Evolutionary conservation across 805 yeast genomes (phyloP), one percentile per base, ranked within the genome.

Genomic region (Grigorovia transvaalensis): DNA sequence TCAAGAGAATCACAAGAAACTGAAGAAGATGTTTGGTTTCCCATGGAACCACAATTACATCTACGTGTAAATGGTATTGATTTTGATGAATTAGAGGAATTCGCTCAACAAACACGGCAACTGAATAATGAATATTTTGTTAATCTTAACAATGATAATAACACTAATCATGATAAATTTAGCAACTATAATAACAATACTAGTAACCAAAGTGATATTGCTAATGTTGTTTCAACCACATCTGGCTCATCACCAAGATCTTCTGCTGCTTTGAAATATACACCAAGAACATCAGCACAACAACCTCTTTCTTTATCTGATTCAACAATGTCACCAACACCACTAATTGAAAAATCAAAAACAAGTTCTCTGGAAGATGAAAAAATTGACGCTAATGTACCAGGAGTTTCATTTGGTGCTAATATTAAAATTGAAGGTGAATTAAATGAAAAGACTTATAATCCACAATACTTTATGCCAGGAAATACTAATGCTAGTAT

Each of bases 11-110:
- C 90, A 4, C 95, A 87, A 59, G 96, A 89, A 63, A 88, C 96
- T 0, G 98, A 91, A 62, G 96, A 88, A 64, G 98, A 91, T 76
- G 99, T 91, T 46, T 91, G 98, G 74, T 90, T 90, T 69, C 98
- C 98, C 1, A 84, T 88, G 88, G 71, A 81, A 48, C 82, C 86
- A 4, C 62, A 60, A 49, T 84, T 84, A 54, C 80, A 77, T 52
- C 72, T 74, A 13, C 73, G 79, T 49, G 71, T 79, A 45, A 82
- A 81, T 54, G 96, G 96, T 17, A 87, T 93, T 58, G 96, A 91
- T 68, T 88, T 91, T 61, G 88, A 82, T 61, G 97, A 89, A 62
- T 78, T 91, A 57, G 96, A 88, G 53, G 93, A 85, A 58, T 88
- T 85, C 62, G 81, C 85, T 45, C 73, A 74, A 50, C 84, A 79